Conservation (phyloP, 495 filamentous ascomycete genomes). For the Astrothelium subdiscretum region DNA sequence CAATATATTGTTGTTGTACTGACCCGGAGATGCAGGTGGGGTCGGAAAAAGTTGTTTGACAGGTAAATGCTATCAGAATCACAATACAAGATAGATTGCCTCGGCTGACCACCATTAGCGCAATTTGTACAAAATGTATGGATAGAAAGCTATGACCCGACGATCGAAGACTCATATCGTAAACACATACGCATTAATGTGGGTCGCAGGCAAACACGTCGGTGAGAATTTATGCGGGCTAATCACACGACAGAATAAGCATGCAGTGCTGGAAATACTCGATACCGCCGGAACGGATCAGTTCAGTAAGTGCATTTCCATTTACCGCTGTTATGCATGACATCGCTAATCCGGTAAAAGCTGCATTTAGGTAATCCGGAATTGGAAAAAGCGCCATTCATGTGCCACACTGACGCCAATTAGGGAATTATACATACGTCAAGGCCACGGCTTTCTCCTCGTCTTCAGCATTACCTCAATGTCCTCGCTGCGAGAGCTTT, state of each 20-base stretch:
- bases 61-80: slow-evolving; percentile 46
- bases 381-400: slow-evolving; percentile 4
- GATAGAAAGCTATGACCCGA: slow-evolving; percentile 98
- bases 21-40: slow-evolving; percentile 51
- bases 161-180: slow-evolving; percentile 94
- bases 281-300: slow-evolving; percentile 98
- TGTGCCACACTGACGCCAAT: slow-evolving; percentile 14
- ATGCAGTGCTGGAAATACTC: slow-evolving; percentile 93
- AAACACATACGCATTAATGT: slow-evolving; percentile 95
- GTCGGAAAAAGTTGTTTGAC: slow-evolving; percentile 98
- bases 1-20: slow-evolving; percentile 3
- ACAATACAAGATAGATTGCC: background rate
- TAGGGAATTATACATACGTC: slow-evolving; percentile 94
- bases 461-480: slow-evolving; percentile 93
- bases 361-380: slow-evolving; percentile 16
- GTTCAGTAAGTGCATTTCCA: slow-evolving; percentile 58
- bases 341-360: slow-evolving; percentile 12
- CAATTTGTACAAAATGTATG: slow-evolving; percentile 99
- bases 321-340: background rate
- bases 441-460: slow-evolving; percentile 85
- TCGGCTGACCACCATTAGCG: slow-evolving; percentile 42
- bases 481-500: slow-evolving; percentile 74
- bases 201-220: slow-evolving; percentile 26
- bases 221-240: background rate
- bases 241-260: slow-evolving; percentile 55